Base-by-base conservation (phyloP, 2,329 filamentous ascomycete genomes). In the Apiospora rasikravindrae region DNA sequence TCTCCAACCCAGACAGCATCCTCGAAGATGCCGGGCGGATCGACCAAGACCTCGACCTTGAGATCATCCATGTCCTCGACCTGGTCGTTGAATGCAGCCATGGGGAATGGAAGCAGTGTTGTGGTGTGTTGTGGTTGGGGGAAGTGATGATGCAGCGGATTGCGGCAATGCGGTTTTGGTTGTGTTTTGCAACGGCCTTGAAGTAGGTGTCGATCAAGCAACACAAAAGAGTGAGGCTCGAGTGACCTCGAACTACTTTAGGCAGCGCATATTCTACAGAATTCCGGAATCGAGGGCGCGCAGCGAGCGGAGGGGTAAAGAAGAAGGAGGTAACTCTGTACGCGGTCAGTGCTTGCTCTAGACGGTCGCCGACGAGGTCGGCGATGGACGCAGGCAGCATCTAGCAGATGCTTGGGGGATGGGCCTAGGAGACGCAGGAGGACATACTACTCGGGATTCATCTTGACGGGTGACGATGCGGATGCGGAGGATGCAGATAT, bases 381-480 rank as follows among this genome's bases (percentile, higher is more conserved):
- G 70, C 45, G 53, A 73, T 7, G 69, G 57, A 73, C 5, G 69
- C 66, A 45, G 70, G 13, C 71, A 72, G 71, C 53, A 72, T 16
- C 49, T 40, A 57, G 4, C 14, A 57, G 51, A 57, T 57, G 51
- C 51, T 57, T 5, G 51, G 24, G 13, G 26, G 24, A 26, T 16
- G 51, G 13, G 29, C 33, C 1, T 40, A 70, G 73, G 78, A 57
- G 72, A 77, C 75, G 73, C 75, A 77, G 74, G 4, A 37, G 24
- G 80, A 91, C 93, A 83, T 91, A 96, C 94, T 89, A 96, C 94
- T 96, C 94, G 83, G 94, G 94, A 89, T 96, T 96, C 94, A 96
- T 96, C 82, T 80, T 94, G 88, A 84, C 51, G 61, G 53, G 49
- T 70, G 67, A 69, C 68, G 69, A 70, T 57, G 73, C 70, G 72